These are phyloP conservation scores for Thalassiosira ordinaria DNA, from an alignment of 352 stramenopile species.

Conservation along the genomic window DNA sequence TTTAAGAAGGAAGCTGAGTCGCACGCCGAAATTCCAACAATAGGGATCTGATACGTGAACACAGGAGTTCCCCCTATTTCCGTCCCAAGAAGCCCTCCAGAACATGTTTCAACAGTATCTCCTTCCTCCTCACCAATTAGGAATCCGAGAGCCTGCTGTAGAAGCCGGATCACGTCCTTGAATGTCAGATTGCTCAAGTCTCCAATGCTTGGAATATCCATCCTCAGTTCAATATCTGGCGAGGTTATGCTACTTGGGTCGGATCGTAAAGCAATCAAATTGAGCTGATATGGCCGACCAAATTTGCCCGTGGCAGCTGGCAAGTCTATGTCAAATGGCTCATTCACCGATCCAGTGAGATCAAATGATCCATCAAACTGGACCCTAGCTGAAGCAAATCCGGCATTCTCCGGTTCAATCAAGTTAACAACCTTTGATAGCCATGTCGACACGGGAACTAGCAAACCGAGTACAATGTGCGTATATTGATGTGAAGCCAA, in stretches of 20 bases:
- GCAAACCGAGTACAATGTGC: no score
- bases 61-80: not conserved
- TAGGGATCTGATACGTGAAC: constrained; percentile 17
- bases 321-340: constrained; percentile 38
- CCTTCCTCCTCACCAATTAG: constrained; percentile 36
- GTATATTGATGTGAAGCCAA: no score
- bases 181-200: constrained; percentile 26
- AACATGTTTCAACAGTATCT: constrained; percentile 49
- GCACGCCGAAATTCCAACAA: constrained; percentile 8
- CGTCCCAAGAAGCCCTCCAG: constrained; percentile 35
- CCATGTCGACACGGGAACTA: no score
- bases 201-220: no score
- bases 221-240: no score
- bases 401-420: not conserved
- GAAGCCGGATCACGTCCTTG: constrained; percentile 27
- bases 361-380: constrained; percentile 42
- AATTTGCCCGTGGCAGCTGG: no score
- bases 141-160: constrained; percentile 27
- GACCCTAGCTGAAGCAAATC: constrained; percentile 1
- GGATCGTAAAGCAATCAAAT: no score
- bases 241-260: no score
- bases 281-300: not conserved
- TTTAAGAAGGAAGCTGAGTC: constrained; percentile 23
- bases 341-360: constrained; percentile 8
- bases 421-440: constrained; percentile 20